Evolutionary conservation across 208 protist species (phyloP), one percentile per base, ranked within the genome.

Genomic region (Blastocrithidia nonstop): DNA sequence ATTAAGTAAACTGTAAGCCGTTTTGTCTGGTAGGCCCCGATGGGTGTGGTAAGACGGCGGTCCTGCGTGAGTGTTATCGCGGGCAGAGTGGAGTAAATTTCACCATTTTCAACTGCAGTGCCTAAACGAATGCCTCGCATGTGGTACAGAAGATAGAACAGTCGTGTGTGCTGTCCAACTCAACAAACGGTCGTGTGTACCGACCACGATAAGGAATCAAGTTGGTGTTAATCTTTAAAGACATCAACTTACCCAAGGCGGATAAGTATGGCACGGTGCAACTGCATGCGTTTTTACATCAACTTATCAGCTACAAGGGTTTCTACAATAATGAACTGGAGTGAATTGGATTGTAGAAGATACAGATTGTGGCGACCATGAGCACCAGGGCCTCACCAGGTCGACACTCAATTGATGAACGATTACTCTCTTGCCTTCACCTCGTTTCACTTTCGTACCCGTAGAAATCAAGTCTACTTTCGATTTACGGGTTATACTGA

Each of bases 191-290:
- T 6, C 88, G 73, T 22, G 74, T 96, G 29, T 81, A 95, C 37
- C 74, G 94, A 9, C 96, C 96, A 11, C 93, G 90, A 35, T 86
- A 96, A 13, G 80, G 76, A 21, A 94, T 97, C 25, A 68, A 87
- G 15, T 62, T 98, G 6, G 76, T 98, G 0, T 56, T 98, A 16
- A 77, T 96, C 46, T 54, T 98, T 19, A 96, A 96, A 70, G 96
- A 98, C 67, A 66, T 98, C 20, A 97, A 98, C 62, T 66, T 99
- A 21, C 93, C 96, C 17, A 95, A 94, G 63, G 94, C 96, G 11
- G 96, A 99, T 71, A 93, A 88, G 60, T 99, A 98, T 71, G 94
- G 87, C 55, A 98, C 96, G 1, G 86, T 96, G 6, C 78, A 97
- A 69, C 73, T 98, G 20, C 91, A 98, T 54, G 84, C 90, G 15